phyloP scores from a whole-genome alignment of 2,329 filamentous ascomycete species.

The Cladobotryum protrusum region DNA sequence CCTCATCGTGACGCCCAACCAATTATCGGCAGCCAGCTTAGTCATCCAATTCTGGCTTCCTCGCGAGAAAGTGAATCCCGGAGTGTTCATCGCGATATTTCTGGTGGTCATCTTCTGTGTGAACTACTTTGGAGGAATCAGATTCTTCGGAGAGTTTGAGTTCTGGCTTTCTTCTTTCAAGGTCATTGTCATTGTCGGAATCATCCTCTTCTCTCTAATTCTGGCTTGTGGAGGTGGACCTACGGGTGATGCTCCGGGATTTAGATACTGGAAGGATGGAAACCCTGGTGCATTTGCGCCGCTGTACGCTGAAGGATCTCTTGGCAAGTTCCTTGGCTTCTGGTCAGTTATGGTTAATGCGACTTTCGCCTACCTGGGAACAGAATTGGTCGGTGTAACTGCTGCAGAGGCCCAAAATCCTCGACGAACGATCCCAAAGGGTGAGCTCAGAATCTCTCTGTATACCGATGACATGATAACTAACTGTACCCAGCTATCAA shows the following conservation, averaged over 20 bases:
- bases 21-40: conserved; percentile 72
- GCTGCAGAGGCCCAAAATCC: conserved; percentile 77
- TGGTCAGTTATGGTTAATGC: conserved; percentile 70
- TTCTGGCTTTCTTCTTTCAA: conserved; percentile 62
- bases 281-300: conserved; percentile 37
- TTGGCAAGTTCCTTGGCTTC: conserved; percentile 54
- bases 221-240: conserved; percentile 61
- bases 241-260: conserved; percentile 55
- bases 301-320: conserved; percentile 20
- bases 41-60: conserved; percentile 74
- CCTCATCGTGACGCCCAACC: conserved; percentile 79
- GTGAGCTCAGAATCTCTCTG: not conserved
- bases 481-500: conserved; percentile 51
- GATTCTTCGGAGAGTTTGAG: conserved; percentile 60
- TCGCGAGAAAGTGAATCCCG: conserved; percentile 62
- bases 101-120: conserved; percentile 56
- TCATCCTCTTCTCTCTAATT: conserved; percentile 60
- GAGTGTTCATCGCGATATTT: conserved; percentile 72
- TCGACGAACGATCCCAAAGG: conserved; percentile 63
- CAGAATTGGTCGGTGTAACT: conserved; percentile 71
- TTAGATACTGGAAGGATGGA: conserved; percentile 60
- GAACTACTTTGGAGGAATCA: conserved; percentile 58
- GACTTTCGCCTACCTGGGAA: conserved; percentile 72
- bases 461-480: too few species aligned
- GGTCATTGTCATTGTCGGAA: conserved; percentile 57